phyloP scores from a whole-genome alignment of 2,329 filamentous ascomycete species.

The Diplodia intermedia region DNA sequence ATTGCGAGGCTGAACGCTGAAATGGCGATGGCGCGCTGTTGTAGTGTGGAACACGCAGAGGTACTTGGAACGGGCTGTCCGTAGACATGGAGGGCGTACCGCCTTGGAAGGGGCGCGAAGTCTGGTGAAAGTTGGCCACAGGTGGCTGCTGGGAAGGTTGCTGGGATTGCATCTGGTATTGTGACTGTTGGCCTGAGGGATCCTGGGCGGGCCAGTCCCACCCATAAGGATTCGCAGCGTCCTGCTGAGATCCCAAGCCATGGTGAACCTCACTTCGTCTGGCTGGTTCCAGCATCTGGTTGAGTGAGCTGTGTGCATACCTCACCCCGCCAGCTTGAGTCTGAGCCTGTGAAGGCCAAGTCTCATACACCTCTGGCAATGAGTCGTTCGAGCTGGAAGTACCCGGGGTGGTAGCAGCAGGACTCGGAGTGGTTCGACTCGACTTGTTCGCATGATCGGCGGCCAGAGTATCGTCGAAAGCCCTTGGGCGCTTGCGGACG shows the following conservation, averaged over 20 bases:
- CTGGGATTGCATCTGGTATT: background rate
- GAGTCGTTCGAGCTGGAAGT: constrained; percentile 26
- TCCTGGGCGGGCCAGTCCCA: constrained; percentile 7
- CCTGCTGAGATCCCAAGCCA: background rate
- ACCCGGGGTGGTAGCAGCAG: constrained; percentile 20
- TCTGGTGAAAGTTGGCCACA: background rate
- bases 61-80: constrained; percentile 1
- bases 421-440: constrained; percentile 20
- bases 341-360: constrained; percentile 8
- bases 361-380: constrained; percentile 15
- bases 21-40: background rate
- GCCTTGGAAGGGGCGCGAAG: background rate
- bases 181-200: background rate
- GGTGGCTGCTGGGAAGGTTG: background rate
- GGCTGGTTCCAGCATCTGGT: constrained; percentile 3
- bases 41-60: background rate
- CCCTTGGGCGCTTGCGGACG: constrained; percentile 15
- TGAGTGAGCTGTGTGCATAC: constrained; percentile 19
- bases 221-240: background rate
- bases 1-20: constrained; percentile 18
- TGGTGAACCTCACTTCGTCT: background rate
- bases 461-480: constrained; percentile 18
- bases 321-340: constrained; percentile 17
- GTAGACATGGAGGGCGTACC: background rate
- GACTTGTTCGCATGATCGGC: constrained; percentile 25